A percentile compares a stretch with the other conserved stretches of the same genome.
Evolutionary conservation across 257 asterid species (phyloP).

Genomic region (Solanum chmielewskii): DNA sequence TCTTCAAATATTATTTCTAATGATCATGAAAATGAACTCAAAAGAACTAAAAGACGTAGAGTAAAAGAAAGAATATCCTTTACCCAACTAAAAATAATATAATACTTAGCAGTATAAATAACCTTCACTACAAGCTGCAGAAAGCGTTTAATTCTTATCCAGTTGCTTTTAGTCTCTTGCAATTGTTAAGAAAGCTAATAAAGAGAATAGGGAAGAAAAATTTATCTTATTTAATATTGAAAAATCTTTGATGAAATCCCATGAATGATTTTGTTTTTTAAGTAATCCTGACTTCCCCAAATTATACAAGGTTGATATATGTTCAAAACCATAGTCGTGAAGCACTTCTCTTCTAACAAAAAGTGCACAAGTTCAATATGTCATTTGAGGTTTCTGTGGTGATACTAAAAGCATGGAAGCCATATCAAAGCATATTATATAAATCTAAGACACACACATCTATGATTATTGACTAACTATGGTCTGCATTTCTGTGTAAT

Average conservation of each 20-base stretch:
- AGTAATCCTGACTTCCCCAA: no score
- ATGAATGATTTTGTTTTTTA: no score
- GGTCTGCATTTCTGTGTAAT: conserved; percentile 76
- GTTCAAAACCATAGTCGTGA: no score
- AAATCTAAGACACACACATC: not conserved
- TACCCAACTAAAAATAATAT: not conserved
- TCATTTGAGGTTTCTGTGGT: not conserved
- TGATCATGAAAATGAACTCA: no score
- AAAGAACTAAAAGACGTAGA: no score
- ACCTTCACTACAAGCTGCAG: conserved; percentile 75
- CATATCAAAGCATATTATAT: no score
- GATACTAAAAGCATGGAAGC: no score
- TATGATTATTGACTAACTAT: conserved; percentile 46
- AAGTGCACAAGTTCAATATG: no score
- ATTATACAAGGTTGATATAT: no score
- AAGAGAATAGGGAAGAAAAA: not conserved
- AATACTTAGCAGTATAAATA: conserved; percentile 73
- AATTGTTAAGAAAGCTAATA: not conserved
- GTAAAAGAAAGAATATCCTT: not conserved
- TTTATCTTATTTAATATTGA: not conserved
- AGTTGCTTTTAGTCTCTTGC: conserved; percentile 83
- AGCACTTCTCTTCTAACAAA: no score
- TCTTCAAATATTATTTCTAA: no score
- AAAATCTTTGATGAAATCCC: no score
- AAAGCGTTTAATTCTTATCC: conserved; percentile 74